Evolutionary conservation across 2,329 filamentous ascomycete species (phyloP).

Genomic region (Cytospora paraplurivora): DNA sequence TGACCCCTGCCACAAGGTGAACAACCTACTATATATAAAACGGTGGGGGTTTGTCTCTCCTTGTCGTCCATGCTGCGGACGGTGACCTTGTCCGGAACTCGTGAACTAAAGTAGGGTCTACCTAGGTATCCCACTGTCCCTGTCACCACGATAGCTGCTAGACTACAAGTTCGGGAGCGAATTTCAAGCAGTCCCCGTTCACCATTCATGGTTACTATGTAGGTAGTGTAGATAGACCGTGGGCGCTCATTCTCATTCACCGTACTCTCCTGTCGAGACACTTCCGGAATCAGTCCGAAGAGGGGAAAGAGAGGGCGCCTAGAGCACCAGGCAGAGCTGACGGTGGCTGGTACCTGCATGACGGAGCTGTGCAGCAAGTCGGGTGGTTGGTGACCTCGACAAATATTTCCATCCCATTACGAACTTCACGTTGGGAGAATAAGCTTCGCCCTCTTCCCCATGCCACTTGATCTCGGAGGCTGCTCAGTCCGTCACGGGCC

Average conservation of each 20-base stretch:
- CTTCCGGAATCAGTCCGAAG: neutral
- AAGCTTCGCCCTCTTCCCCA: neutral
- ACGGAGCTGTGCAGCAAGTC: slow-evolving; percentile 1
- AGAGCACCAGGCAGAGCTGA: slow-evolving; percentile 10
- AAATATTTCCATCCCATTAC: neutral
- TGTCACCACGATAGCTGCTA: too few species aligned
- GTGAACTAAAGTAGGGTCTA: too few species aligned
- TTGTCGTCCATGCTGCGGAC: too few species aligned
- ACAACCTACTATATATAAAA: too few species aligned
- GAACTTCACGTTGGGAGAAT: neutral
- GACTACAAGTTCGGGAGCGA: too few species aligned
- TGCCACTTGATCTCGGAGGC: neutral
- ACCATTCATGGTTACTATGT: neutral
- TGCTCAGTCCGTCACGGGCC: neutral
- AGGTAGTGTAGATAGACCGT: neutral
- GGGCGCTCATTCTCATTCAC: neutral
- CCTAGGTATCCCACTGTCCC: too few species aligned
- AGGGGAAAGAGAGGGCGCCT: neutral
- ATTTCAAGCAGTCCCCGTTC: too few species aligned
- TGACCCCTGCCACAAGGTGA: neutral
- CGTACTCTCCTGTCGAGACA: neutral
- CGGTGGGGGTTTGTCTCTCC: too few species aligned
- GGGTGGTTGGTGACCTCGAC: slow-evolving; percentile 8
- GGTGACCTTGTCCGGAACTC: too few species aligned
- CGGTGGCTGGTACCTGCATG: slow-evolving; percentile 26